Evolutionary conservation across 2,329 filamentous ascomycete species (phyloP).

Genomic region (Colletotrichum spinosum): DNA sequence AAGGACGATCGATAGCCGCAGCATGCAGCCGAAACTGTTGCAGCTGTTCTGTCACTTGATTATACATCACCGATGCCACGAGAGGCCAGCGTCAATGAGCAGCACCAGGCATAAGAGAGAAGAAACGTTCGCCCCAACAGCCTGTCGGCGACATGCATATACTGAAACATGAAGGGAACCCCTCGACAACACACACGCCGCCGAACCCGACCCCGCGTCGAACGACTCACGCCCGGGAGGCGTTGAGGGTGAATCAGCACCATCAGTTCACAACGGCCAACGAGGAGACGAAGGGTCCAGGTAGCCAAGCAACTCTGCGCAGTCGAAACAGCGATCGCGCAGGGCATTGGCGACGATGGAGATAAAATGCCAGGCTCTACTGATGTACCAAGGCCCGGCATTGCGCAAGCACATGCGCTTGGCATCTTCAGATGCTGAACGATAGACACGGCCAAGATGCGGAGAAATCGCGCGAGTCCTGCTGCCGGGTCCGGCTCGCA

Average conservation of each 20-base stretch:
- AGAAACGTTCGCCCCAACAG: background rate
- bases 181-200: slow-evolving; percentile 19
- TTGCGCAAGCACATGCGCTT: too few species aligned
- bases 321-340: slow-evolving; percentile 16
- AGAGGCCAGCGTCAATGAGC: too few species aligned
- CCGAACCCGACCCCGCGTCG: slow-evolving; percentile 18
- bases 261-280: slow-evolving; percentile 4
- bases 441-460: too few species aligned
- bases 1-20: too few species aligned
- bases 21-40: too few species aligned
- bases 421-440: too few species aligned
- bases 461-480: too few species aligned
- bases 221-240: slow-evolving; percentile 17
- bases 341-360: slow-evolving; percentile 22
- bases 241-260: slow-evolving; percentile 13
- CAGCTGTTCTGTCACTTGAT: too few species aligned
- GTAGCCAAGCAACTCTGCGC: slow-evolving; percentile 14
- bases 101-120: background rate
- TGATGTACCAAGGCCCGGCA: too few species aligned
- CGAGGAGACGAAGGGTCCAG: slow-evolving; percentile 16
- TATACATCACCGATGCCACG: background rate
- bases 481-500: too few species aligned
- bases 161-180: slow-evolving; percentile 29
- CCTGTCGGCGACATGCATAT: slow-evolving; percentile 30
- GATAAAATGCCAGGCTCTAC: too few species aligned